Conservation (phyloP, 331 rosid genomes). For the Malus hybrid region DNA sequence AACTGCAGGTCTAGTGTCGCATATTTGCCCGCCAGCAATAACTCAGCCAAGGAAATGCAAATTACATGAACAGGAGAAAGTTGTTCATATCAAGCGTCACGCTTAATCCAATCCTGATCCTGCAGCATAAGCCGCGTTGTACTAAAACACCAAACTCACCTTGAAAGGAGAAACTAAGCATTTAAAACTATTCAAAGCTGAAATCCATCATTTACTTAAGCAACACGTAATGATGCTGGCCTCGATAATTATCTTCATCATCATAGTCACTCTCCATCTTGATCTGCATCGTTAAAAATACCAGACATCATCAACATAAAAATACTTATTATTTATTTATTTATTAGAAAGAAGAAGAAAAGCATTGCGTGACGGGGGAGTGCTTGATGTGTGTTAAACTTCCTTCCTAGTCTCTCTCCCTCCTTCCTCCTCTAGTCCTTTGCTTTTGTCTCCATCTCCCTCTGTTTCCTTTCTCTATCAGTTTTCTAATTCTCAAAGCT, state of each 20-base stretch:
- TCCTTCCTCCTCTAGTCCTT: not conserved
- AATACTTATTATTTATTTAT: not conserved
- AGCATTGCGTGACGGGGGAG: not conserved
- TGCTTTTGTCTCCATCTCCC: not conserved
- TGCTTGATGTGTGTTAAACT: not conserved
- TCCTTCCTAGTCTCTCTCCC: not conserved
- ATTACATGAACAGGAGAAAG: not conserved
- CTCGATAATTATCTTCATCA: conserved; percentile 18
- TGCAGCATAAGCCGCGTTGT: not conserved
- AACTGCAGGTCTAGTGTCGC: not conserved
- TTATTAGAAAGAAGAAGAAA: not conserved
- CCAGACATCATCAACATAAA: not conserved
- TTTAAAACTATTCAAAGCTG: conserved; percentile 5
- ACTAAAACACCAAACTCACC: not conserved
- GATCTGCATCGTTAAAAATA: conserved; percentile 23
- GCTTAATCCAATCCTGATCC: conserved; percentile 6
- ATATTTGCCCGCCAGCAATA: not conserved
- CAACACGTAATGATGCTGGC: conserved; percentile 21
- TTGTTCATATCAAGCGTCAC: not conserved
- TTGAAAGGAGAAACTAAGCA: conserved; percentile 6
- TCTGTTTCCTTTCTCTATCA: not conserved
- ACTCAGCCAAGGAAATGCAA: not conserved
- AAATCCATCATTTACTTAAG: conserved; percentile 5
- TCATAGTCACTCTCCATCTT: conserved; percentile 21
- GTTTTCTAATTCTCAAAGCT: not conserved